Conservation (phyloP, 345 rosid species). For the Mangifera indica region DNA sequence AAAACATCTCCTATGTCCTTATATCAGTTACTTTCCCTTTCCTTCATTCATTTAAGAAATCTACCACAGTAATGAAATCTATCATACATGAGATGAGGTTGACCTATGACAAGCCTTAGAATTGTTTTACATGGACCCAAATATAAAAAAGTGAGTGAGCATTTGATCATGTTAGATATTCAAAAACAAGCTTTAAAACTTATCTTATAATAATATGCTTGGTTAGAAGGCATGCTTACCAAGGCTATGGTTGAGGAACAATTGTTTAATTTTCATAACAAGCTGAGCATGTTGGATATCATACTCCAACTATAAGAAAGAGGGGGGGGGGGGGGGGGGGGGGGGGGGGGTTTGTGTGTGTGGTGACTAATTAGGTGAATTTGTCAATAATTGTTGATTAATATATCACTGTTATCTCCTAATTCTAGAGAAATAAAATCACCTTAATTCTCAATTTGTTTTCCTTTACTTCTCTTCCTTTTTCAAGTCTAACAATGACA, state of each 20-base stretch:
- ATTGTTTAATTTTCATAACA: not conserved
- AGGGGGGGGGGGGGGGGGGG: too few relatives aligned
- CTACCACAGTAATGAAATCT: not conserved
- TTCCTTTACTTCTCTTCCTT: not conserved
- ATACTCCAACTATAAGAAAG: not conserved
- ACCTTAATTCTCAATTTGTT: not conserved
- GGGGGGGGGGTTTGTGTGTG: too few relatives aligned
- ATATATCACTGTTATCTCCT: not conserved
- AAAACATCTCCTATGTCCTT: too few relatives aligned
- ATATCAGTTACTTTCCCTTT: not conserved
- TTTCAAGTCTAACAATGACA: not conserved
- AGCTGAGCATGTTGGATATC: not conserved
- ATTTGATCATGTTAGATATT: too few relatives aligned
- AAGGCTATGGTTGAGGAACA: not conserved
- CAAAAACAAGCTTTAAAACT: too few relatives aligned
- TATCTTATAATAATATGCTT: too few relatives aligned
- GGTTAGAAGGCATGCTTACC: not conserved
- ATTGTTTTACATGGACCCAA: not conserved
- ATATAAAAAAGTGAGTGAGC: not conserved
- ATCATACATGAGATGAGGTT: not conserved
- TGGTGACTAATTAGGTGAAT: too few relatives aligned
- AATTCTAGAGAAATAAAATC: not conserved
- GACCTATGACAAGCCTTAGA: not conserved
- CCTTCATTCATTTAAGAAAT: too few relatives aligned
- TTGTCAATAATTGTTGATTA: not conserved